These are phyloP conservation scores for Chenopodium suecicum DNA, from an alignment of 148 eudicot genomes.

Conservation along the genomic window DNA sequence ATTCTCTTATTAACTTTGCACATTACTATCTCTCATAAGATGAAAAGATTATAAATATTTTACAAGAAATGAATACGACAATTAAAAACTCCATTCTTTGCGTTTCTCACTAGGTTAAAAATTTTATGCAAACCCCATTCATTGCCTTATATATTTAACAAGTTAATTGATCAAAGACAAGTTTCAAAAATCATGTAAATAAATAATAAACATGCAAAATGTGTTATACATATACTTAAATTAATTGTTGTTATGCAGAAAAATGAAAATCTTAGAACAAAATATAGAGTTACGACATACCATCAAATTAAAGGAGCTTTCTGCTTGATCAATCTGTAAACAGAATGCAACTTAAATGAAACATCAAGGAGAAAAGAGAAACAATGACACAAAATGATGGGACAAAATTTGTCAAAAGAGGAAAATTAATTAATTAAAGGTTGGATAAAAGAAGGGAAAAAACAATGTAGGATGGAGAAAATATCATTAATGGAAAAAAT, in stretches of 20 bases:
- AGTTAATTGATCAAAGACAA: background rate
- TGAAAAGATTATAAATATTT: no score
- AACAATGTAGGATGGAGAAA: background rate
- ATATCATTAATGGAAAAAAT: background rate
- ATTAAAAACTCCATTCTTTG: no score
- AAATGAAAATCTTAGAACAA: background rate
- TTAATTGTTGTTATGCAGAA: background rate
- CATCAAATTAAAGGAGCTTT: background rate
- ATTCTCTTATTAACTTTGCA: no score
- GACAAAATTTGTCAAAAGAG: background rate
- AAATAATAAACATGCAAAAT: background rate
- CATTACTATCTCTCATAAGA: no score
- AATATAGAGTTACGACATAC: background rate
- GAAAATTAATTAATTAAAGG: background rate
- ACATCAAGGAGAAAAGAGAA: background rate
- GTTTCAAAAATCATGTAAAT: background rate
- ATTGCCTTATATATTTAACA: background rate
- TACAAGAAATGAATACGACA: no score
- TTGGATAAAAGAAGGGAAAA: background rate
- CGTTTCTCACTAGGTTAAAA: background rate
- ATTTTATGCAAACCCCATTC: background rate
- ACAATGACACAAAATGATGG: background rate
- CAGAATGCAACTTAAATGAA: background rate
- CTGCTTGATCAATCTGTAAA: background rate
- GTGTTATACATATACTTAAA: no score